Percentiles rank a stretch among this genome's conserved stretches.
phyloP scores from a whole-genome alignment of 2,329 filamentous ascomycete species.

The Aspergillus fructus region DNA sequence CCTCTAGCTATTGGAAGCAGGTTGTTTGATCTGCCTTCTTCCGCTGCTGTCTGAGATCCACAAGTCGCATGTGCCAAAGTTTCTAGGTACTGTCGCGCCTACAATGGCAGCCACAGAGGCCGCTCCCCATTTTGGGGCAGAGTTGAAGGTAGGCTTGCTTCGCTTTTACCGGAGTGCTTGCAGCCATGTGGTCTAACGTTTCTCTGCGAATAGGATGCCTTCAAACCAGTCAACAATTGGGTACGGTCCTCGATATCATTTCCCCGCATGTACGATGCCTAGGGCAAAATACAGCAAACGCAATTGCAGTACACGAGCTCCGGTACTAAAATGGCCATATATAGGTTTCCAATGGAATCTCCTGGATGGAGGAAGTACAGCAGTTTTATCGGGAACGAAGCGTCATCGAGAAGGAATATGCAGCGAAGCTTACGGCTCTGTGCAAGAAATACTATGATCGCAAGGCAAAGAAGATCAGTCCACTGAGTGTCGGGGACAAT shows the following conservation, averaged over 20 bases:
- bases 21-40: background rate
- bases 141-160: slow-evolving; percentile 71
- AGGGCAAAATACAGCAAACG: slow-evolving; percentile 1
- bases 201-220: slow-evolving; percentile 71
- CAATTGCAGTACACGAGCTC: background rate
- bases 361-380: slow-evolving; percentile 95
- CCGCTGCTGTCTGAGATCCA: slow-evolving; percentile 5
- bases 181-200: slow-evolving; percentile 21
- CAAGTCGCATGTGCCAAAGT: slow-evolving; percentile 27
- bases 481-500: slow-evolving; percentile 87
- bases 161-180: background rate
- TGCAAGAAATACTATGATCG: slow-evolving; percentile 98
- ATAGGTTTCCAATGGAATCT: slow-evolving; percentile 77
- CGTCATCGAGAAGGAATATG: slow-evolving; percentile 95
- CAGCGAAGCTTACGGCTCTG: slow-evolving; percentile 77
- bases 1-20: background rate
- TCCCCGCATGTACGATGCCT: slow-evolving; percentile 13
- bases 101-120: slow-evolving; percentile 80
- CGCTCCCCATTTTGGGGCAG: slow-evolving; percentile 83
- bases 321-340: slow-evolving; percentile 14
- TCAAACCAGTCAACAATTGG: slow-evolving; percentile 93
- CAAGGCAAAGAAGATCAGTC: slow-evolving; percentile 86
- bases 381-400: slow-evolving; percentile 95
- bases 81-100: slow-evolving; percentile 15
- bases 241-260: slow-evolving; percentile 41